Percentiles rank a stretch among this genome's conserved stretches.
Conservation (phyloP, 2,329 filamentous ascomycete genomes). For the Alternaria sp. region DNA sequence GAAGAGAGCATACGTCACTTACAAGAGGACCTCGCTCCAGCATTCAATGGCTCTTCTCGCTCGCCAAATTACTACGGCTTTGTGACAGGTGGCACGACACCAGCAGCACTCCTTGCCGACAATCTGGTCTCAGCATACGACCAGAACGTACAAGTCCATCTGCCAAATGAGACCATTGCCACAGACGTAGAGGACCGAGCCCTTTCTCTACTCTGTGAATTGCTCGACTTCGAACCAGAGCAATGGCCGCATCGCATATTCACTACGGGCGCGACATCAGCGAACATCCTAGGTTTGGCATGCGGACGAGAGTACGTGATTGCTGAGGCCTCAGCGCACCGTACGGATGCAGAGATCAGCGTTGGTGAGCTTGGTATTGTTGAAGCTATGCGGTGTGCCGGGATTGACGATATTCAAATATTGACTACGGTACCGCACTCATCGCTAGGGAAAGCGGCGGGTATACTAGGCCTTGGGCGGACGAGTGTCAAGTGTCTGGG, state of each 20-base stretch:
- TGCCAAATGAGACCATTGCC: slow-evolving; percentile 76
- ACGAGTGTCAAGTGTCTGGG: slow-evolving; percentile 70
- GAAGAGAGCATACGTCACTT: slow-evolving; percentile 56
- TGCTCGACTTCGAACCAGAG: slow-evolving; percentile 67
- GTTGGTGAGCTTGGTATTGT: slow-evolving; percentile 77
- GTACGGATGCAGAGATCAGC: slow-evolving; percentile 38
- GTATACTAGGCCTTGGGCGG: slow-evolving; percentile 80
- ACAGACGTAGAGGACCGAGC: slow-evolving; percentile 81
- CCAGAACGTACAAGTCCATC: slow-evolving; percentile 85
- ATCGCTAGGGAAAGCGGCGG: slow-evolving; percentile 83
- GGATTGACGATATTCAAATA: slow-evolving; percentile 75
- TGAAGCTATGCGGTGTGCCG: slow-evolving; percentile 69
- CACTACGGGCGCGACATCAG: slow-evolving; percentile 75
- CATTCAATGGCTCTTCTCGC: slow-evolving; percentile 71
- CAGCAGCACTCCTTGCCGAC: slow-evolving; percentile 82
- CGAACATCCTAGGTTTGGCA: slow-evolving; percentile 72
- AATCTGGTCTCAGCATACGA: slow-evolving; percentile 83
- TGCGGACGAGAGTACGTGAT: slow-evolving; percentile 76
- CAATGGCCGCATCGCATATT: slow-evolving; percentile 79
- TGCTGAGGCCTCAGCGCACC: slow-evolving; percentile 53
- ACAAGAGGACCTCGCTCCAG: slow-evolving; percentile 59
- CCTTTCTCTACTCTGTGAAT: slow-evolving; percentile 71
- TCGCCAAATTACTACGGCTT: slow-evolving; percentile 76
- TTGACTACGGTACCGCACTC: slow-evolving; percentile 86
- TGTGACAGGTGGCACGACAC: slow-evolving; percentile 82